Evolutionary conservation across 371 early-diverging fungal species (phyloP).

Genomic region (Blastocladiella emersonii): DNA sequence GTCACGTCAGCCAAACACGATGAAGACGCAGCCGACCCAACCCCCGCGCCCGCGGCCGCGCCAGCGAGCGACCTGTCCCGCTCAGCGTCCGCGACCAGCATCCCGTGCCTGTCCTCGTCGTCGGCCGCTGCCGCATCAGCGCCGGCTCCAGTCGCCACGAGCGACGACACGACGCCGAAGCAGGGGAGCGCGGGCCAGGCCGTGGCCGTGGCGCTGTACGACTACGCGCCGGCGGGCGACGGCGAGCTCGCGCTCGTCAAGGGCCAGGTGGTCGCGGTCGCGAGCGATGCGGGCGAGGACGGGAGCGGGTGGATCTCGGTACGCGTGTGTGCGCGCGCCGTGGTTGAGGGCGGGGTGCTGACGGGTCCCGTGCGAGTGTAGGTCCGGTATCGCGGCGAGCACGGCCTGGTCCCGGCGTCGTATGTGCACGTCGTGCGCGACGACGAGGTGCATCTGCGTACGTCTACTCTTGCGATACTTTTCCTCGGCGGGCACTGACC

Average conservation of each 20-base stretch:
- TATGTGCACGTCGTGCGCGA: not conserved
- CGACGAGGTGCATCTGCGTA: not conserved
- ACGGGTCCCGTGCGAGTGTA: slow-evolving; percentile 58
- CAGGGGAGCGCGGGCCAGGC: not conserved
- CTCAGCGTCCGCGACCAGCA: too few relatives aligned
- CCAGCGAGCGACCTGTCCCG: too few relatives aligned
- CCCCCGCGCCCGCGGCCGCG: too few relatives aligned
- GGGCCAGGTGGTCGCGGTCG: not conserved
- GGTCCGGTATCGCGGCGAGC: slow-evolving; percentile 13
- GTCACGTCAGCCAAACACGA: too few relatives aligned
- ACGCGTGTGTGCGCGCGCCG: not conserved
- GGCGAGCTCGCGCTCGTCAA: slow-evolving; percentile 12
- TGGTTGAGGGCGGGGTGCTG: slow-evolving; percentile 8
- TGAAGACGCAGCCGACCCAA: too few relatives aligned
- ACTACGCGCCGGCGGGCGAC: slow-evolving; percentile 18
- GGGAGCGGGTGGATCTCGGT: slow-evolving; percentile 49
- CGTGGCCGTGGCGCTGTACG: slow-evolving; percentile 10
- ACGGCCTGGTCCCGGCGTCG: not conserved
- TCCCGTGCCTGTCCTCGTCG: too few relatives aligned
- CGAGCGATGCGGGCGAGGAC: not conserved
- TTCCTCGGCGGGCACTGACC: too few relatives aligned
- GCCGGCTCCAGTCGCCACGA: too few relatives aligned
- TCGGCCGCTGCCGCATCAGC: too few relatives aligned
- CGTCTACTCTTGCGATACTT: not conserved
- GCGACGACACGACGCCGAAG: not conserved